Evolutionary conservation across 2,329 filamentous ascomycete genomes (phyloP).

Genomic region (Moelleriella libera): DNA sequence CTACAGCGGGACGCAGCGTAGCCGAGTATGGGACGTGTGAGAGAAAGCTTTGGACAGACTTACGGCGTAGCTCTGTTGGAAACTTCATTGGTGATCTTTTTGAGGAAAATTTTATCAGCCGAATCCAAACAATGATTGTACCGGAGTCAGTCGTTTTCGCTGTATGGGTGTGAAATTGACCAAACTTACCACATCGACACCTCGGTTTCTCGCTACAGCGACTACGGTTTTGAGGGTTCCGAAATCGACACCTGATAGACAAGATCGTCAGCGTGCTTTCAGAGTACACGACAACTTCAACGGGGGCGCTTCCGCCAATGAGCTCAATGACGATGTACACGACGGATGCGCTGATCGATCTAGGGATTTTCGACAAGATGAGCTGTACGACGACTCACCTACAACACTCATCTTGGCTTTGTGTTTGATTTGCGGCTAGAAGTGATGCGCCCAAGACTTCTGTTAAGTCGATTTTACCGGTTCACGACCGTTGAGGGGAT

Average conservation of each 20-base stretch:
- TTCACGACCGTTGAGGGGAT: neutral
- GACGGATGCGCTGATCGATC: neutral
- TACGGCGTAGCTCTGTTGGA: conserved; percentile 97
- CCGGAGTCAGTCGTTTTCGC: too few relatives aligned
- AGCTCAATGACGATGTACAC: neutral
- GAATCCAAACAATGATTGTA: too few relatives aligned
- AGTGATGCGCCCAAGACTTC: neutral
- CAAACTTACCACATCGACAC: conserved; percentile 90
- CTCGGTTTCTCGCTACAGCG: conserved; percentile 93
- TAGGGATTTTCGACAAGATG: neutral
- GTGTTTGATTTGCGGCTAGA: neutral
- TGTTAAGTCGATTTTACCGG: conserved; percentile 3
- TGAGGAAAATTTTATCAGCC: too few relatives aligned
- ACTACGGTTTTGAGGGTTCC: conserved; percentile 94
- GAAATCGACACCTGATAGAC: conserved; percentile 67
- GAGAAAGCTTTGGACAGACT: conserved; percentile 26
- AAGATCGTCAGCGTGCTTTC: too few relatives aligned
- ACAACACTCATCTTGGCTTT: conserved; percentile 39
- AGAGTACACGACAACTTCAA: neutral
- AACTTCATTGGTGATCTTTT: conserved; percentile 93
- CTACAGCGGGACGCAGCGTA: neutral
- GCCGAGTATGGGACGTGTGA: neutral
- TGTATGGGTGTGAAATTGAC: too few relatives aligned
- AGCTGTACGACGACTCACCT: conserved; percentile 20
- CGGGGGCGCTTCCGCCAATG: neutral